Evolutionary conservation across 169 alveolate species (phyloP), one percentile per base, ranked within the genome.

Genomic region (Cryptosporidium felis): DNA sequence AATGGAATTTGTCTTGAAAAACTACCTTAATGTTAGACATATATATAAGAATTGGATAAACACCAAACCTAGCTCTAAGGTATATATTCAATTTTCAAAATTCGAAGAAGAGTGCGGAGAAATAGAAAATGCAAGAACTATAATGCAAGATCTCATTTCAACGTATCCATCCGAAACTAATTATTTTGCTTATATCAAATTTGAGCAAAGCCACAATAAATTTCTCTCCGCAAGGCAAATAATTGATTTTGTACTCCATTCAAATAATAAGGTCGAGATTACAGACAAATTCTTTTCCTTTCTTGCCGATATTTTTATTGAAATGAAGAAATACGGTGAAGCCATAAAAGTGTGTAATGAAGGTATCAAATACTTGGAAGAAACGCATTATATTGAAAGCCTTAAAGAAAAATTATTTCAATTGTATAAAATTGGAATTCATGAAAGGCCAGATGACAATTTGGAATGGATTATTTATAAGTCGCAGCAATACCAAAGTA

Each of bases 51-150:
- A 90, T 62, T 98, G 99, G 99, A 95, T 98, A 97, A 96, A 96
- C 46, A 97, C 99, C 99, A 95, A 95, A 36, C 99, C 99, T 6
- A 94, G 91, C 61, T 98, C 96, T 81, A 94, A 94, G 14, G 97
- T 98, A n/a, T 98, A 99, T 98, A 92, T 95, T 82, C 94, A 97
- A 45, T 98, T 91, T 90, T 89, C 96, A 3, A 95, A 96, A 89
- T 98, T 97, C 92, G 99, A 98, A 89, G 99, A 97, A 89, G 94
- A 99, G 79, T 94, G 99, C 96, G 96, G 96, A 26, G 99, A 98
- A 62, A 90, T 94, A 51, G 97, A 96, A 10, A 92, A 95, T 41
- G 95, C 98, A n/a, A 89, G 99, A 82, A 90, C 89, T 41, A 90
- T 98, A 2, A 95, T 47, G 97, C 95, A 36, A 85, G 95, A 80